Base-by-base conservation (phyloP, 305 asterid genomes). In the Vinca major region DNA sequence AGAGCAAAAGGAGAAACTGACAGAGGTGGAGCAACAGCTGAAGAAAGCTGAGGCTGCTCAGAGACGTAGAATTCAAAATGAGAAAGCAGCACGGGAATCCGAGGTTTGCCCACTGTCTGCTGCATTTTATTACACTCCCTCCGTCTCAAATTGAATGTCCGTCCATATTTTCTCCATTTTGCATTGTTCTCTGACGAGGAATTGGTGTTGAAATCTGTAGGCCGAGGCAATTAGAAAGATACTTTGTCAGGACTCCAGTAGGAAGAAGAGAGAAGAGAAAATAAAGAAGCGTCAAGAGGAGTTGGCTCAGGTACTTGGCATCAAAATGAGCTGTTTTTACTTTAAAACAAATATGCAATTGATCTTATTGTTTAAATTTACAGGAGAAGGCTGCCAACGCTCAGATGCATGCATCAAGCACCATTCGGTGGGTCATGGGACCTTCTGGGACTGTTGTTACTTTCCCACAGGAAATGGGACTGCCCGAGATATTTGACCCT, bases 1-100 rank as follows among this genome's bases (percentile, higher is more conserved):
- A 92, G 98, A 90, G 75, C 94, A 87, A 87, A 87, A 86, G 84
- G 98, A 90, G 82, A 81, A 87, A 76, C 82, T 90, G 68, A 71
- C 98, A 8, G 98, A 88, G 80, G 93, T 89, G 77, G 97, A 92
- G 81, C 97, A 90, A 76, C 98, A 90, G 63, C 78, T 92, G 79
- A 92, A 90, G 87, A 92, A 90, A 80, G 86, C 74, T 0, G 96
- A 90, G 84, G 96, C 95, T 73, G 96, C 97, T 70, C 86, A 90
- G 83, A 84, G 92, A 79, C 96, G 97, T 70, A 80, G 82, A 75
- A 63, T 85, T 81, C 97, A 88, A 85, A 88, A 88, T 62, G 96
- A 92, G 89, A 92, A 90, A 78, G 98, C 98, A 72, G 95, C 96
- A 63, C 88, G 90, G 62, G 98, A 90, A 82, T 82, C 91, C 66